phyloP scores from a whole-genome alignment of 805 yeast genomes.

The Candida nanaspora region DNA sequence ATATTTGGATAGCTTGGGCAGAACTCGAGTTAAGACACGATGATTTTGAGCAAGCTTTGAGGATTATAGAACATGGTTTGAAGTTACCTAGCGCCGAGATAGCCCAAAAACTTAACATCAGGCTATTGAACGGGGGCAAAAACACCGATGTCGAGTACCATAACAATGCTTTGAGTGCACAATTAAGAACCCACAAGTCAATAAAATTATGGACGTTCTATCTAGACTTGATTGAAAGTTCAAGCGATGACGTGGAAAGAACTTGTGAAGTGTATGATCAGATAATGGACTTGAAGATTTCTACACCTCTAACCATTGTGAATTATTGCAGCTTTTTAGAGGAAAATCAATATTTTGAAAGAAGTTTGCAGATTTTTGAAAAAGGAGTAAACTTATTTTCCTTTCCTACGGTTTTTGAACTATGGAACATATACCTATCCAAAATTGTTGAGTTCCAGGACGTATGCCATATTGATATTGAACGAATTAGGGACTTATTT shows the following conservation, averaged over 20 bases:
- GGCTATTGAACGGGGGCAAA: slow-evolving; percentile 3
- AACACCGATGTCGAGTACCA: slow-evolving; percentile 19
- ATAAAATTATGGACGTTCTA: slow-evolving; percentile 66
- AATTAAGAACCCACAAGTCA: slow-evolving; percentile 52
- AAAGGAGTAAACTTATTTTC: slow-evolving; percentile 55
- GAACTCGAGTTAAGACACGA: slow-evolving; percentile 50
- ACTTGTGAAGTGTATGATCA: slow-evolving; percentile 43
- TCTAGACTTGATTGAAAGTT: slow-evolving; percentile 58
- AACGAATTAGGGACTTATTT: slow-evolving; percentile 64
- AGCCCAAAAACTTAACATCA: neutral
- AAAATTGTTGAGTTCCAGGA: slow-evolving; percentile 32
- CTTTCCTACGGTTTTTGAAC: slow-evolving; percentile 55
- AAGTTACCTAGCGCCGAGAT: slow-evolving; percentile 11
- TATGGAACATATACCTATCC: slow-evolving; percentile 64
- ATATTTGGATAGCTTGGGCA: slow-evolving; percentile 71
- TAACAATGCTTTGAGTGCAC: slow-evolving; percentile 43
- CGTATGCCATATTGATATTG: slow-evolving; percentile 31
- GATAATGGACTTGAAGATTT: slow-evolving; percentile 50
- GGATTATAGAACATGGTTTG: too few species aligned
- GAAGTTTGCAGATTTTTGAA: slow-evolving; percentile 57
- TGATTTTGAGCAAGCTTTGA: slow-evolving; percentile 25
- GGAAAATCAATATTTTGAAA: slow-evolving; percentile 36
- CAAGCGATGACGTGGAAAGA: slow-evolving; percentile 36
- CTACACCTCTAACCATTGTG: slow-evolving; percentile 60
- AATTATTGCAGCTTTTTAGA: slow-evolving; percentile 60